Base-by-base conservation (phyloP, 768 basidiomycete species). In the Amanita pallidorosea region DNA sequence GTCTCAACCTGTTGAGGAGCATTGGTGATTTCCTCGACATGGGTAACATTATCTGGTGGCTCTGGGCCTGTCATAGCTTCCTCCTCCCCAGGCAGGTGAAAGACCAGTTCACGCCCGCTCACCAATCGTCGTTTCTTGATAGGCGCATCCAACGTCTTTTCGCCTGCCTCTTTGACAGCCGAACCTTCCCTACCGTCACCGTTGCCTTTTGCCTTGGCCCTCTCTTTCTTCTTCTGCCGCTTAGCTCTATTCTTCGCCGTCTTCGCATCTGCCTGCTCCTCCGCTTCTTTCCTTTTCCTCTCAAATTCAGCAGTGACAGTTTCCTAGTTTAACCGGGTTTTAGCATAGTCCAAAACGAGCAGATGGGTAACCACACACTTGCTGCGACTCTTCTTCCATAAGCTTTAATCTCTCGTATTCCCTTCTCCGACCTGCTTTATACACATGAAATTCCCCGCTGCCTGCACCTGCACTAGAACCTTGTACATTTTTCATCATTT, bases 401-500 rank as follows among this genome's bases (percentile, higher is more conserved):
- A 95, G 59, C 70, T 89, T 94, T 52, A 98, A 63, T 52, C 96
- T 72, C 67, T 99, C 96, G 59, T 97, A 98, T 70, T 99, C 96
- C 60, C 95, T 75, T 61, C 95, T 76, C 55, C 96, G 71, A 56
- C 85, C 83, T 15, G 95, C 94, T 63, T 98, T 98, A 72, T 98
- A 99, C 0, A 99, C 96, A 63, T 99, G 96, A 62, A 98, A 97
- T 66, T 95, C 94, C 38, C 95, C 95, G 51, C 88, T 91, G 46
- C 96, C 96, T 15, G 96, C 96, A 41, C 95, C 96, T 6, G 96
- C 93, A 65, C 89, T 91, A 13, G 90, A 94, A 0, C 96, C 96
- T 66, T 97, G 94, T 6, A 99, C 95, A 59, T 98, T 98, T 76
- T 96, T 97, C 89, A 99, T 97, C 89, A 92, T 92, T 64, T 92